Evolutionary conservation across 2,329 filamentous ascomycete species (phyloP).

Genomic region (Aspergillus carbonarius): DNA sequence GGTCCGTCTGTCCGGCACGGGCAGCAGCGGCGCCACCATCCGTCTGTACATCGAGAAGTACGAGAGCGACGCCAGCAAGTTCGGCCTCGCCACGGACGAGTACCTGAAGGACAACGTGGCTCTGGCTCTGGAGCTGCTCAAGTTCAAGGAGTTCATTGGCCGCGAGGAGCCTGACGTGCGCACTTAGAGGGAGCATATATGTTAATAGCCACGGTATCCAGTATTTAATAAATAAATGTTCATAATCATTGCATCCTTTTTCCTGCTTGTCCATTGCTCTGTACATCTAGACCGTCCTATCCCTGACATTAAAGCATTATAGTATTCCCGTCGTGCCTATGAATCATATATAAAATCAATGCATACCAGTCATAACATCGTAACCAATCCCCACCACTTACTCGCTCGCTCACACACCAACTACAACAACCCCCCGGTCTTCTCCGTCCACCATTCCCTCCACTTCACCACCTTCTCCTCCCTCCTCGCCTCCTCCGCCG

Average conservation of each 20-base stretch:
- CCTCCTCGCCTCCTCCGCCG: constrained; percentile 80
- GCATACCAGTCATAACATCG: background rate
- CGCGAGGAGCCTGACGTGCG: constrained; percentile 93
- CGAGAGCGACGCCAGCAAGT: constrained; percentile 75
- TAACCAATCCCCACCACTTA: background rate
- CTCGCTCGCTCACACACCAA: background rate
- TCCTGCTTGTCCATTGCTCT: background rate
- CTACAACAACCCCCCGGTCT: constrained; percentile 29
- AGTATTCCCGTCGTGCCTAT: background rate
- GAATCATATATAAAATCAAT: background rate
- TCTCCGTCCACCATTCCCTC: constrained; percentile 69
- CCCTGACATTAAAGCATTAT: background rate
- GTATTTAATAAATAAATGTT: background rate
- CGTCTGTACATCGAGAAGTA: constrained; percentile 97
- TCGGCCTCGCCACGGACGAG: constrained; percentile 81
- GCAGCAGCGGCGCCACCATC: constrained; percentile 92
- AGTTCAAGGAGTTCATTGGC: constrained; percentile 91
- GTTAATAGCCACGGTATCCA: background rate
- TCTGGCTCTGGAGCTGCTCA: constrained; percentile 79
- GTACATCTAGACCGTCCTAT: background rate
- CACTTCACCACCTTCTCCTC: constrained; percentile 71
- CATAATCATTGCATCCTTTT: background rate
- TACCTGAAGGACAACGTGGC: constrained; percentile 89
- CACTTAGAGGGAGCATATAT: constrained; percentile 60
- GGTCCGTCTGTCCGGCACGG: constrained; percentile 90